These are phyloP conservation scores for Vitis hybrid DNA, from an alignment of 177 flowering plant species.

Conservation along the genomic window DNA sequence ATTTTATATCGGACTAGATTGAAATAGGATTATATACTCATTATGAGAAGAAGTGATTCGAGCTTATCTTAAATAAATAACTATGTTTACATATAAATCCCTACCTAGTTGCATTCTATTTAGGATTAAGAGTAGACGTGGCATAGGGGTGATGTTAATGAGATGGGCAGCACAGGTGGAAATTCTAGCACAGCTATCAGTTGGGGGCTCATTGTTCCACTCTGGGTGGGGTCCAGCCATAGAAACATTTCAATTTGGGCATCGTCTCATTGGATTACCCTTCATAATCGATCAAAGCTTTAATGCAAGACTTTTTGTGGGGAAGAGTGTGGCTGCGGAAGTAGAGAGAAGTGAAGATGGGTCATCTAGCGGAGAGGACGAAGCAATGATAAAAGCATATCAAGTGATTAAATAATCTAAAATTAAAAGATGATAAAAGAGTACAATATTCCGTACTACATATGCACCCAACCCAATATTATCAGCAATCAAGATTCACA, in stretches of 20 bases:
- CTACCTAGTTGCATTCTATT: no score
- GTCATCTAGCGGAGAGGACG: slow-evolving; percentile 11
- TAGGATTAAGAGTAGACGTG: background rate
- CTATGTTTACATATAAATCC: no score
- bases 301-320: slow-evolving; percentile 42
- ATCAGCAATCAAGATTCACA: no score
- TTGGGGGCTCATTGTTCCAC: slow-evolving; percentile 44
- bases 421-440: no score
- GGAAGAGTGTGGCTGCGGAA: slow-evolving; percentile 31
- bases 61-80: no score
- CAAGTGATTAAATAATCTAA: no score
- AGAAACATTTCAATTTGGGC: slow-evolving; percentile 36
- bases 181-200: slow-evolving; percentile 37
- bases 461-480: no score
- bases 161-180: slow-evolving; percentile 52
- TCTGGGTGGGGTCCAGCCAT: slow-evolving; percentile 45
- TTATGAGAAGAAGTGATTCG: no score
- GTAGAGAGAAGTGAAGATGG: slow-evolving; percentile 31
- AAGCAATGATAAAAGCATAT: slow-evolving; percentile 6
- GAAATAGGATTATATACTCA: no score
- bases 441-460: no score
- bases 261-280: slow-evolving; percentile 31
- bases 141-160: slow-evolving; percentile 15
- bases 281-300: slow-evolving; percentile 38
- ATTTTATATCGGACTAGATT: no score